Conservation (phyloP, 2,329 filamentous ascomycete species). For the Pseudogymnoascus sp. region DNA sequence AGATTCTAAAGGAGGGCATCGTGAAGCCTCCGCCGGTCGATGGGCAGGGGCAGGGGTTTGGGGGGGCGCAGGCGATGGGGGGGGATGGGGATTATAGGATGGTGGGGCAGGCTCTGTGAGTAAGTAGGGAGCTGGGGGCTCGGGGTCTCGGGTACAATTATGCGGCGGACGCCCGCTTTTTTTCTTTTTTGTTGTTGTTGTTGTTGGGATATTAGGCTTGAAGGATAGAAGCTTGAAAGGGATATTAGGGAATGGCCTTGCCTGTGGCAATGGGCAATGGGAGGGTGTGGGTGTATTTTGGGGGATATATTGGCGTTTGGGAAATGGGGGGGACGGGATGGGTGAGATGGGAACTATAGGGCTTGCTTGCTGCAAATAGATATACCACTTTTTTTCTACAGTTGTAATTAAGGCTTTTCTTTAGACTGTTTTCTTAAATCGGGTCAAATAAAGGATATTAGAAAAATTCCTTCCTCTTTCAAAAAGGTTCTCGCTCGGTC, state of each 20-base stretch:
- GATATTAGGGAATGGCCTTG: neutral
- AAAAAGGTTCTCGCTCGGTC: too few species aligned
- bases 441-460: neutral
- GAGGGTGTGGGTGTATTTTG: neutral
- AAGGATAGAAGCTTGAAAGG: neutral
- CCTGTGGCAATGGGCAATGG: neutral
- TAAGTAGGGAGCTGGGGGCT: too few species aligned
- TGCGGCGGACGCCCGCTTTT: neutral
- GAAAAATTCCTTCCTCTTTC: too few species aligned
- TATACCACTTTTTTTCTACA: neutral
- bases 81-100: neutral
- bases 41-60: neutral
- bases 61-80: neutral
- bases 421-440: neutral
- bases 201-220: neutral
- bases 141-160: neutral
- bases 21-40: neutral
- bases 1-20: neutral
- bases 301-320: neutral
- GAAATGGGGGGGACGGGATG: neutral
- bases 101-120: neutral
- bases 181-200: neutral
- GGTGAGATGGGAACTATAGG: neutral
- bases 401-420: neutral
- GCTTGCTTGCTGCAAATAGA: neutral